phyloP scores from a whole-genome alignment of 805 yeast genomes.

The Barnettozyma sucrosica region DNA sequence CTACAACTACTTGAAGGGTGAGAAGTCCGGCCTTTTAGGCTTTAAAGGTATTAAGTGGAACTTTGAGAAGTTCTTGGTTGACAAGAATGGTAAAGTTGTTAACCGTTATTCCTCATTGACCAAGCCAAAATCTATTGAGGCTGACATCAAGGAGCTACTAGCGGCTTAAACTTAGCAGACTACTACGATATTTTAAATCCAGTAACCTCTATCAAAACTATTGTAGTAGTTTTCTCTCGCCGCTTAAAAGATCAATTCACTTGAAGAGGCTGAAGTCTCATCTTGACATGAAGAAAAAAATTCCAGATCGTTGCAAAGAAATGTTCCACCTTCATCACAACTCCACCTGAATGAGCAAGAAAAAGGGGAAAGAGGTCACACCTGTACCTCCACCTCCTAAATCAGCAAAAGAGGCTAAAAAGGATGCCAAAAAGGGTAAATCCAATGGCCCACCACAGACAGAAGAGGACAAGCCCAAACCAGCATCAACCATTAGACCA shows the following conservation, averaged over 20 bases:
- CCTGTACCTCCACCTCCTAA: constrained; percentile 1
- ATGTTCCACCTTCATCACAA: neutral
- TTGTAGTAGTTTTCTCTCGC: neutral
- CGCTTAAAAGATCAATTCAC: too few species aligned
- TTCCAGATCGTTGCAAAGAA: neutral
- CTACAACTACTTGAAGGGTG: constrained; percentile 65
- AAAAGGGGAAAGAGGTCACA: constrained; percentile 1
- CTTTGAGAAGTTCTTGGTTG: constrained; percentile 67
- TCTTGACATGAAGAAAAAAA: neutral
- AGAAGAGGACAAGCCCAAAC: constrained; percentile 5
- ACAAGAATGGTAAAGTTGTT: constrained; percentile 56
- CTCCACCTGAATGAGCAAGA: neutral
- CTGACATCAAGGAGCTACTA: constrained; percentile 54
- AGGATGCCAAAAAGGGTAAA: constrained; percentile 1
- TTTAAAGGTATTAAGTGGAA: constrained; percentile 73
- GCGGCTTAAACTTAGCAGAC: constrained; percentile 15
- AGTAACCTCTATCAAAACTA: too few species aligned
- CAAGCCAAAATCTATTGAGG: constrained; percentile 55
- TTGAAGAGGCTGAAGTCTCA: too few species aligned
- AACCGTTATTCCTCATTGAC: constrained; percentile 62
- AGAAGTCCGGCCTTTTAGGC: constrained; percentile 58
- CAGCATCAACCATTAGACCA: constrained; percentile 18
- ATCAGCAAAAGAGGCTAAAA: neutral
- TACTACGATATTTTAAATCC: too few species aligned
- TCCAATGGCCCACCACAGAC: constrained; percentile 1